Base-by-base conservation (phyloP, 805 yeast genomes). In the Yarrowia deformans region DNA sequence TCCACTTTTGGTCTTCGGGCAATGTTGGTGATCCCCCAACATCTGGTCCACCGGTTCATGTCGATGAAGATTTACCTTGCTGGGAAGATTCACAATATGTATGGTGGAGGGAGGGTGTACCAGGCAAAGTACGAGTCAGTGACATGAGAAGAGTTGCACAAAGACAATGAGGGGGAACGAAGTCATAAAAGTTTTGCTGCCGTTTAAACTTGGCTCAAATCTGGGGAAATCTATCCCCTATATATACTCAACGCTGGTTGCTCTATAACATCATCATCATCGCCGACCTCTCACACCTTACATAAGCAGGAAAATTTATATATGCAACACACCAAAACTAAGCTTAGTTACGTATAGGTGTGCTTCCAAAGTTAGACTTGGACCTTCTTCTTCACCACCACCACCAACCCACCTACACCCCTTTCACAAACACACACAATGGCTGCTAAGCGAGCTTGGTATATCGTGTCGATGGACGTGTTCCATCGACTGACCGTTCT, bases 401-500 rank as follows among this genome's bases (percentile, higher is more conserved):
- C 67, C n/a, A 9, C 23, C 29, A 2, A 23, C 10, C 67, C n/a
- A 9, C 23, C 29, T 4, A 23, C 10, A 29, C 32, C 46, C 23
- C 49, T 19, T n/a, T 9, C 37, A 48, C 14, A 12, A 8, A 35
- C 8, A 10, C 40, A 32, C 46, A 58, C 40, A 63, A 63, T 63
- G 68, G 68, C 68, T 40, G 68, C 68, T 29, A 49, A 48, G 48
- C 43, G 68, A 63, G 56, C 68, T 48, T 63, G 68, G 68, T 63
- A 63, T 48, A 63, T 63, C 48, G 56, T 63, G 68, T 63, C 68
- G 55, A 63, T 63, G 68, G 69, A 66, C 61, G 69, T 66, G 49
- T 32, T 54, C 61, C 69, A 66, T 54, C 69, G 69, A 52, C 61
- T 66, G 19, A 66, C 69, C 18, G 69, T 66, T 42, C 50, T 66